A percentile compares a stretch with the other conserved stretches of the same genome.
Conservation (phyloP, 1,139 yeast species). For the Zygosaccharomyces sapae region DNA sequence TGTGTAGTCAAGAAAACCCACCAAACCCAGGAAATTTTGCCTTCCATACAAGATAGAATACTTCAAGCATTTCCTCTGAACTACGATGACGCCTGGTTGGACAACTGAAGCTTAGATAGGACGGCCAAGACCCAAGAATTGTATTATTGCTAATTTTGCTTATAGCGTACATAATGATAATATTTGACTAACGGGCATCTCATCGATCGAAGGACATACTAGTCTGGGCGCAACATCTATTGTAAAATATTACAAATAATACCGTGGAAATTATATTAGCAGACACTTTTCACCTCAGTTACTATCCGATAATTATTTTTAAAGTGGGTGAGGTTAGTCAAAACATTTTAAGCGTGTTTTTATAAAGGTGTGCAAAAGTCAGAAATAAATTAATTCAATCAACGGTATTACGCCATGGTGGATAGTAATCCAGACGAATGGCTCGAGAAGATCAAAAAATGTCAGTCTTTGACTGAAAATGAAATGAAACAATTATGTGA, state of each 20-base stretch:
- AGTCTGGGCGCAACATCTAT: constrained; percentile 1
- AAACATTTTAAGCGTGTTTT: not conserved
- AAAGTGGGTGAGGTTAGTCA: not conserved
- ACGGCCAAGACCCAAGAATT: not conserved
- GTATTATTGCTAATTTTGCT: not conserved
- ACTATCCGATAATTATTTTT: not conserved
- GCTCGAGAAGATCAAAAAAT: constrained; percentile 89
- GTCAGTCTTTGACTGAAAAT: constrained; percentile 81
- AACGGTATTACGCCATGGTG: constrained; percentile 41
- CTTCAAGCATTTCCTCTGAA: constrained; percentile 30
- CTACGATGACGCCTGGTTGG: constrained; percentile 33
- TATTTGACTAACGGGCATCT: constrained; percentile 4
- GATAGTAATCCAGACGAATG: constrained; percentile 93
- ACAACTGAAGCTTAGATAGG: constrained; percentile 10
- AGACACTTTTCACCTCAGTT: not conserved
- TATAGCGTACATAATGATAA: constrained; percentile 4
- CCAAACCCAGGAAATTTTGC: constrained; percentile 28
- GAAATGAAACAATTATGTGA: constrained; percentile 97
- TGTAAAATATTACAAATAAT: not conserved
- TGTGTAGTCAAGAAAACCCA: constrained; percentile 33
- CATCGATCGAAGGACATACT: constrained; percentile 2
- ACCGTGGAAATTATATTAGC: not conserved
- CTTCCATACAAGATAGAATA: constrained; percentile 28
- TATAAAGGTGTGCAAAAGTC: not conserved
- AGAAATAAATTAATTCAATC: not conserved